These are phyloP conservation scores for Pholiota molesta DNA, from an alignment of 768 basidiomycete genomes.

Conservation along the genomic window DNA sequence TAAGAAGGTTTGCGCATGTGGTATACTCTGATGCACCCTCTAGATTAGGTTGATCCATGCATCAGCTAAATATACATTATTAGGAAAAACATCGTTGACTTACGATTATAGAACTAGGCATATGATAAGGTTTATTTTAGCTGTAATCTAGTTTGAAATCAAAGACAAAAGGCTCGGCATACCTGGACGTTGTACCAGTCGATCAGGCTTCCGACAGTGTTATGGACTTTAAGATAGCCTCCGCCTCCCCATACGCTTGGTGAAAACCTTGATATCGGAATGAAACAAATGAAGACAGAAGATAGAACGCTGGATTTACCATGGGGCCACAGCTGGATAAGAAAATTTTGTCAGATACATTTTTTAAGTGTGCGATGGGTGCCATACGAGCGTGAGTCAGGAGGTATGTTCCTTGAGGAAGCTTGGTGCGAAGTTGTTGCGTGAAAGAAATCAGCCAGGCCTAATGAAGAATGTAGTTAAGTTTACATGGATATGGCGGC, in stretches of 20 bases:
- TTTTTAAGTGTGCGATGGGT: not conserved
- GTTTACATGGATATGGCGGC: not conserved
- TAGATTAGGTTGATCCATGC: conserved; percentile 26
- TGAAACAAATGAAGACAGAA: not conserved
- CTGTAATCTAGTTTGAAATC: not conserved
- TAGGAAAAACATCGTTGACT: conserved; percentile 18
- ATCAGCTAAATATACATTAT: conserved; percentile 12
- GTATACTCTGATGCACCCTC: conserved; percentile 68
- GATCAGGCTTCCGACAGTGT: conserved; percentile 55
- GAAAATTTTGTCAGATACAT: conserved; percentile 9
- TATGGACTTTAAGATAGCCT: conserved; percentile 58
- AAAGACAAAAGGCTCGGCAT: conserved; percentile 17
- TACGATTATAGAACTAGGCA: conserved; percentile 48
- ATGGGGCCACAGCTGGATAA: conserved; percentile 50
- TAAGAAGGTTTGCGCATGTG: conserved; percentile 62
- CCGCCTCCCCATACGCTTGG: conserved; percentile 46
- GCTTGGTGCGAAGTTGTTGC: conserved; percentile 46
- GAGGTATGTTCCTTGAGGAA: conserved; percentile 53
- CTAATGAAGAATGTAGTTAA: conserved; percentile 21
- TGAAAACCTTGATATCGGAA: conserved; percentile 39
- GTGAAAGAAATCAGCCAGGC: conserved; percentile 60
- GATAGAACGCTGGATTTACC: conserved; percentile 25
- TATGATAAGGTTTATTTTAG: conserved; percentile 13
- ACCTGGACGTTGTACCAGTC: conserved; percentile 69
- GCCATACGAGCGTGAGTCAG: conserved; percentile 58